Evolutionary conservation across 371 early-diverging fungal species (phyloP).

Genomic region (Zancudomyces culisetae): DNA sequence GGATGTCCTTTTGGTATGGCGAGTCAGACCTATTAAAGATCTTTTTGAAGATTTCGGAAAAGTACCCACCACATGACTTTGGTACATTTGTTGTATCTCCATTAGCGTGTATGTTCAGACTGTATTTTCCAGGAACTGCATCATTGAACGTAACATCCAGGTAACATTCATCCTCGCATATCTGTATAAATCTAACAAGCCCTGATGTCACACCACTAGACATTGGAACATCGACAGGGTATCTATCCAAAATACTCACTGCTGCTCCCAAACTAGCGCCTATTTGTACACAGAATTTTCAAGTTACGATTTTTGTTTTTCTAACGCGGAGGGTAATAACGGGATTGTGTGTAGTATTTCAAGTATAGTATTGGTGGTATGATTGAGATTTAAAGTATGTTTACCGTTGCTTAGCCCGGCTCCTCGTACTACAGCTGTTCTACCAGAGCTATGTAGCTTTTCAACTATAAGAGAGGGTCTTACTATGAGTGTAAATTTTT

Average conservation of each 20-base stretch:
- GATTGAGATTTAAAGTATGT: too few relatives aligned
- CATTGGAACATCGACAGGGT: slow-evolving; percentile 16
- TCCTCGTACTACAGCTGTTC: slow-evolving; percentile 53
- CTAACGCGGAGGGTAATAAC: too few relatives aligned
- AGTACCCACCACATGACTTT: slow-evolving; percentile 25
- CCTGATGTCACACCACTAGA: slow-evolving; percentile 32
- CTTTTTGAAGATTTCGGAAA: slow-evolving; percentile 21
- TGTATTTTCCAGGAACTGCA: slow-evolving; percentile 42
- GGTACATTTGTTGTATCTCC: slow-evolving; percentile 38
- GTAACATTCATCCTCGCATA: slow-evolving; percentile 39
- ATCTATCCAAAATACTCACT: slow-evolving; percentile 68
- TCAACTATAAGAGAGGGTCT: slow-evolving; percentile 41
- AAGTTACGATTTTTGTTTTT: too few relatives aligned
- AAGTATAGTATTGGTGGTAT: too few relatives aligned
- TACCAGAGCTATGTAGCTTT: slow-evolving; percentile 41
- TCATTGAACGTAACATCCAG: slow-evolving; percentile 60
- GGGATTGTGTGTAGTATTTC: too few relatives aligned
- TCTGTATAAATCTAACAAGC: slow-evolving; percentile 61
- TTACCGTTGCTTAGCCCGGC: slow-evolving; percentile 43
- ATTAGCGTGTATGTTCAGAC: slow-evolving; percentile 49
- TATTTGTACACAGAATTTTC: too few relatives aligned
- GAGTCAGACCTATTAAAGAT: slow-evolving; percentile 6
- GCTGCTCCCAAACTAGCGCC: slow-evolving; percentile 52
- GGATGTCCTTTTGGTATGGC: not conserved
- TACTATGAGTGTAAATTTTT: slow-evolving; percentile 17